These are phyloP conservation scores for Hymenoscyphus scutula DNA, from an alignment of 2,329 filamentous ascomycete genomes.

Conservation along the genomic window DNA sequence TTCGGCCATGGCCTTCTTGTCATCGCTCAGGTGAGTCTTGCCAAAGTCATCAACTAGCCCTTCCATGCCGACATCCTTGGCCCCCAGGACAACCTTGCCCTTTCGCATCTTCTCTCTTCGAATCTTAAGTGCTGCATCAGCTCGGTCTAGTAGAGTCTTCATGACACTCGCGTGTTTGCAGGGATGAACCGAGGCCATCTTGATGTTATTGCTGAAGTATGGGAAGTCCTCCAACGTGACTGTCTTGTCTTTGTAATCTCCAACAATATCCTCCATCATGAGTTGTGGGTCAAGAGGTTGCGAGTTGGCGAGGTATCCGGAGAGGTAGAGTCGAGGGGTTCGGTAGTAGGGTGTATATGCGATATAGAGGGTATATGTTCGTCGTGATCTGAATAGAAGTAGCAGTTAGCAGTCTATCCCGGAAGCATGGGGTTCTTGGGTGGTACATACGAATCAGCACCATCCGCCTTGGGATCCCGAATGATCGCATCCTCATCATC, in stretches of 20 bases:
- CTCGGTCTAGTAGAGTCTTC: constrained; percentile 94
- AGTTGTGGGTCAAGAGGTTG: constrained; percentile 77
- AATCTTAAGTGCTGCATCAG: constrained; percentile 87
- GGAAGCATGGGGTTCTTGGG: neutral
- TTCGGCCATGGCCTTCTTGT: constrained; percentile 35
- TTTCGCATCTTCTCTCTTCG: constrained; percentile 76
- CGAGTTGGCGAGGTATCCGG: constrained; percentile 77
- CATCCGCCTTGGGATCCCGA: constrained; percentile 55
- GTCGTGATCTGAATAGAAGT: constrained; percentile 60
- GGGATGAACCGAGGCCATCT: constrained; percentile 95
- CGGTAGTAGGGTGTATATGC: constrained; percentile 97
- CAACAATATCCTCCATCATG: constrained; percentile 97
- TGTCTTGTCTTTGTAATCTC: constrained; percentile 97
- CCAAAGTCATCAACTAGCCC: constrained; percentile 80
- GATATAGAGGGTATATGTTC: constrained; percentile 98
- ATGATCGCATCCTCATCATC: constrained; percentile 97
- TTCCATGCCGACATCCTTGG: constrained; percentile 65
- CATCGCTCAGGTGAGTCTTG: constrained; percentile 58
- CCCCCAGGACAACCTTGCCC: constrained; percentile 47
- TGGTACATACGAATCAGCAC: constrained; percentile 32
- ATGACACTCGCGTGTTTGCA: constrained; percentile 98
- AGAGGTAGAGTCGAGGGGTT: constrained; percentile 91
- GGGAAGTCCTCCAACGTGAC: constrained; percentile 97
- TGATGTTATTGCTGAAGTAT: constrained; percentile 85
- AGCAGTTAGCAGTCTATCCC: constrained; percentile 16